Evolutionary conservation across 2,329 filamentous ascomycete genomes (phyloP), one percentile per base, ranked within the genome.

Genomic region (Claviceps quebecensis): DNA sequence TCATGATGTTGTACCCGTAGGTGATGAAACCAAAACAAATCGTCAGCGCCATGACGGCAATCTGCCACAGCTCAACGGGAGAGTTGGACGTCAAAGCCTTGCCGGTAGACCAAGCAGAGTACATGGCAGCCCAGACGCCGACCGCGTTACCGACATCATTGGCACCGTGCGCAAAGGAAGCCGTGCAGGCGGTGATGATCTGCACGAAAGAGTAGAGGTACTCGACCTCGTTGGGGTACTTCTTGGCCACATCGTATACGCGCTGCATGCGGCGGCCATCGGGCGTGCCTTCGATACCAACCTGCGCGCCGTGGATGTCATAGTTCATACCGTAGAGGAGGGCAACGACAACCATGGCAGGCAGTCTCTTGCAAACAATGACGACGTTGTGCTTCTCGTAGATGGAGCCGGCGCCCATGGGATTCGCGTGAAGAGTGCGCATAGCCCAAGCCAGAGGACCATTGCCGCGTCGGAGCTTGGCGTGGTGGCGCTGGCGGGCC

Each of bases 1-100:
- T 87, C 84, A 88, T 88, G 69, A 88, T 88, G 72, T 88, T 87
- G 72, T 87, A 88, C 9, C 84, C 85, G 60, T 87, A 88, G 14
- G 84, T 87, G 61, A 82, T 72, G 52, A 88, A 73, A 58, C 84
- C 85, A 43, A 81, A 56, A 46, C 75, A 86, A 61, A 87, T 81
- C 40, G 72, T 78, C 1, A 72, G 64, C 26, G 80, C 74, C 13
- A 86, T 70, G 17, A 89, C 82, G 48, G 81, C 86, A 51, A 90
- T 75, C 67, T 88, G 84, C 86, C 86, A 91, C 45, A 85, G 61
- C 3, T 83, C 82, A 0, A 90, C 85, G 0, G 75, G 3, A 2
- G 80, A 77, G 68, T 86, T 86, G 57, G 80, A 66, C 2, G 71
- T 70, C 14, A 77, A 72, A 3, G 83, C 75, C 36, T 71, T 71